Evolutionary conservation across 2,329 filamentous ascomycete species (phyloP), one percentile per base, ranked within the genome.

Genomic region (Arthroderma sp.): DNA sequence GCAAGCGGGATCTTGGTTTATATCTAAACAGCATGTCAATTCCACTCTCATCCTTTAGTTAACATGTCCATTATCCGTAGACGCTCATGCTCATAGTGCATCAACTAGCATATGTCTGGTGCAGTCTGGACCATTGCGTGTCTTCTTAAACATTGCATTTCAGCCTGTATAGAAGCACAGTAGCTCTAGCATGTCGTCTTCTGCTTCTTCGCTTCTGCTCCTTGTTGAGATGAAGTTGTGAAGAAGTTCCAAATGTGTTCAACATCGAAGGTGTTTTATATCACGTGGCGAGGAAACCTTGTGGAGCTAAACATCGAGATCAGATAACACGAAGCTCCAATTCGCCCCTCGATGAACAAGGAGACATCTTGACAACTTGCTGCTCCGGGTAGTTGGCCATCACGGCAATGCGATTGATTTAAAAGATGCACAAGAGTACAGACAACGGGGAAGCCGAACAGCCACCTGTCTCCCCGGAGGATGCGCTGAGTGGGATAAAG

Each of bases 401-500:
- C 15, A 15, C 13, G 19, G 25, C 1, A 8, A 47, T 47, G 41
- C 25, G 15, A 23, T 31, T 33, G 17, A n/a, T 19, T n/a, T 51
- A 51, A 15, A 51, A n/a, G n/a, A 51, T 51, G 47, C 28, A 31
- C n/a, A 31, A 19, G 13, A 6, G 11, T 51, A 31, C 25, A 35
- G 25, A 51, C 47, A 17, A 25, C 47, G 47, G 25, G 23, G 47
- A n/a, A 17, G 25, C 51, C 17, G 51, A 23, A 37, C 31, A 23
- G 31, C 31, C 21, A 5, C 15, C 33, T 9, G n/a, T 25, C 8
- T 2, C 13, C 19, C 11, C n/a, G 2, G 51, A 54, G 51, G 37
- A 54, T 54, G 51, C 33, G 9, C 19, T 54, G 7, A 11, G 37
- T 15, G 66, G 76, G 59, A 62, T 82, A 70, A 72, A 78, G 77